Base-by-base conservation (phyloP, 2,329 filamentous ascomycete genomes). In the Colletotrichum sp. region DNA sequence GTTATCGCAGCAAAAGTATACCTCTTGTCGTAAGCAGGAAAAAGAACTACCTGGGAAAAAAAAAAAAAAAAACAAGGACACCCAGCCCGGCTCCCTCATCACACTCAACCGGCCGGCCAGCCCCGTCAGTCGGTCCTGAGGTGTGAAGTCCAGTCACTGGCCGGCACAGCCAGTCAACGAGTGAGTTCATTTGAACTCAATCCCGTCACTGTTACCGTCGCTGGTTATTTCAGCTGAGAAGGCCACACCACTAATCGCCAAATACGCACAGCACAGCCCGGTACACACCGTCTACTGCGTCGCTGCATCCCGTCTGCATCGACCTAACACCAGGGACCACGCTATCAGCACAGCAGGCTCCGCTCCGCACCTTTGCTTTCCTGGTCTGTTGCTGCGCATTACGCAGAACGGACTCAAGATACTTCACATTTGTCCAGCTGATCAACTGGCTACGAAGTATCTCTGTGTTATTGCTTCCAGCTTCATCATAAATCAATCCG, bases 21-120 rank as follows among this genome's bases (percentile, higher is more conserved):
- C 74, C 15, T 71, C 30, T 55, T 3, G 15, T 48, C 39, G 13
- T 65, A 25, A 66, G 28, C 19, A 32, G 27, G 9, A 30, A 19
- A 32, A 59, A 74, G 36, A 48, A 32, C 44, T 60, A 32, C 48
- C 57, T 15, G 39, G 13, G 32, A n/a, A n/a, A n/a, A n/a, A 16
- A n/a, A 44, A 64, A 22, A n/a, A 44, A 68, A 63, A 68, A 69
- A 73, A 73, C 64, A 75, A 75, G 70, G 70, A 65, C 72, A 75
- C n/a, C 72, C 57, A 64, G 39, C 34, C 52, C 63, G 69, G 73
- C 69, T 73, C 69, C 70, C 70, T 71, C 68, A 71, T 65, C 39
- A 71, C 28, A 64, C 16, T 64, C 68, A 64, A 73, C 64, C 68
- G 73, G 57, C 48, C 57, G 28, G 59, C 63, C 69, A 72, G 64